A percentile compares a stretch with the other conserved stretches of the same genome.
phyloP scores from a whole-genome alignment of 805 yeast genomes.

The Barnettozyma botsteinii region DNA sequence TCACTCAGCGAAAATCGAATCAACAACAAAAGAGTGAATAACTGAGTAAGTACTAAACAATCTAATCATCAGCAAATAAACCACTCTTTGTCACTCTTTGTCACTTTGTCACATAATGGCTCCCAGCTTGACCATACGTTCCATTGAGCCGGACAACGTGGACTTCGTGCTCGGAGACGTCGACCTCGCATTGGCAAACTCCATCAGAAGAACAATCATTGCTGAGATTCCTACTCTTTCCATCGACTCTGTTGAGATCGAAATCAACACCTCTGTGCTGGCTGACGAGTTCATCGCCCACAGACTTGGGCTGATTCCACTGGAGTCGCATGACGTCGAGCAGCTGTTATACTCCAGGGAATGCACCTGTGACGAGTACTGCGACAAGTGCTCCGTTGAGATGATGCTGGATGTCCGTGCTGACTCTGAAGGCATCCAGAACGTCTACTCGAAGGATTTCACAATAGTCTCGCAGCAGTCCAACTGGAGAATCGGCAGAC shows the following conservation, averaged over 20 bases:
- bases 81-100: not conserved
- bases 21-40: too few species aligned
- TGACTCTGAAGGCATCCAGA: constrained; percentile 81
- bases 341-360: constrained; percentile 84
- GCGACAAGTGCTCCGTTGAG: constrained; percentile 91
- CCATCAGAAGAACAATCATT: constrained; percentile 84
- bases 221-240: constrained; percentile 97
- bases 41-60: too few species aligned
- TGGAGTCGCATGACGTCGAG: constrained; percentile 79
- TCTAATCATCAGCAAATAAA: not conserved
- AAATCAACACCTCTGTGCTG: constrained; percentile 84
- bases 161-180: constrained; percentile 85
- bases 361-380: constrained; percentile 96
- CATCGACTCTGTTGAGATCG: constrained; percentile 92
- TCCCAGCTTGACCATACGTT: constrained; percentile 47
- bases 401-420: constrained; percentile 83
- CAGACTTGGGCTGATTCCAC: constrained; percentile 87
- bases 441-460: constrained; percentile 82
- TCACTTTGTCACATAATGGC: constrained; percentile 2
- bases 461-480: constrained; percentile 36
- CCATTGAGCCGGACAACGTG: constrained; percentile 79
- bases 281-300: constrained; percentile 97
- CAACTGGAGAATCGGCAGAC: constrained; percentile 60
- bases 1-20: too few species aligned
- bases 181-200: constrained; percentile 86